These are phyloP conservation scores for Chamaenerion angustifolium DNA, from an alignment of 345 rosid genomes.

Conservation along the genomic window DNA sequence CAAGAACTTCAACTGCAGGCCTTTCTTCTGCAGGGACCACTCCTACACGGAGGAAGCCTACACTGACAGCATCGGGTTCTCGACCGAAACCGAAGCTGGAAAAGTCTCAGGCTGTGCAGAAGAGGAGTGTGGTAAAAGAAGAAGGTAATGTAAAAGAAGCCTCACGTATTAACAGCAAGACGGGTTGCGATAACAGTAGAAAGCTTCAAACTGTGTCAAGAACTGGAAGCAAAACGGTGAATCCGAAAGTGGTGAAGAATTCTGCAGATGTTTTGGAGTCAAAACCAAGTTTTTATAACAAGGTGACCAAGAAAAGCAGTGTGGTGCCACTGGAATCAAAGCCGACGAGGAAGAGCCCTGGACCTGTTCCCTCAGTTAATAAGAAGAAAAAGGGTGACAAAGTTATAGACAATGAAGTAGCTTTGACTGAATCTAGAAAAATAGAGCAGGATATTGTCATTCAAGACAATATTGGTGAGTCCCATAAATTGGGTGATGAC, in stretches of 20 bases:
- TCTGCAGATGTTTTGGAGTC: conserved; percentile 19
- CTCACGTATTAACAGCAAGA: conserved; percentile 11
- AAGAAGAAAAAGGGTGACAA: conserved; percentile 18
- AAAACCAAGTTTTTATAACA: conserved; percentile 37
- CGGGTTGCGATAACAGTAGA: conserved; percentile 16
- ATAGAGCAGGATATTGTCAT: conserved; percentile 15
- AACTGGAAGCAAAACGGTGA: conserved; percentile 19
- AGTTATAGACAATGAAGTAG: conserved; percentile 14
- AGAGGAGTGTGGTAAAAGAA: conserved; percentile 16
- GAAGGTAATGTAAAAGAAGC: conserved; percentile 8
- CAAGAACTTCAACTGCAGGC: conserved; percentile 21
- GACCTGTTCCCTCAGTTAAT: conserved; percentile 13
- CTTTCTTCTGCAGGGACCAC: conserved; percentile 25
- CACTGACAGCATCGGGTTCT: conserved; percentile 17
- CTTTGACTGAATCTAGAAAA: conserved; percentile 15
- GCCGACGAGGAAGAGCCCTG: conserved; percentile 38
- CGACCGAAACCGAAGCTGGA: conserved; percentile 30
- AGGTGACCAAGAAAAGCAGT: conserved; percentile 44
- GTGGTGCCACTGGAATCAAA: conserved; percentile 47
- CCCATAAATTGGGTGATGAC: background rate
- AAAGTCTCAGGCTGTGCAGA: conserved; percentile 16
- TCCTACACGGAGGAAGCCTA: conserved; percentile 31
- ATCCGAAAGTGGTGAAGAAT: conserved; percentile 18
- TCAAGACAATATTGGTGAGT: conserved; percentile 7
- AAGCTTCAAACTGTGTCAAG: conserved; percentile 16